Evolutionary conservation across 208 protist genomes (phyloP).

Genomic region (Trichomonas vaginalis): DNA sequence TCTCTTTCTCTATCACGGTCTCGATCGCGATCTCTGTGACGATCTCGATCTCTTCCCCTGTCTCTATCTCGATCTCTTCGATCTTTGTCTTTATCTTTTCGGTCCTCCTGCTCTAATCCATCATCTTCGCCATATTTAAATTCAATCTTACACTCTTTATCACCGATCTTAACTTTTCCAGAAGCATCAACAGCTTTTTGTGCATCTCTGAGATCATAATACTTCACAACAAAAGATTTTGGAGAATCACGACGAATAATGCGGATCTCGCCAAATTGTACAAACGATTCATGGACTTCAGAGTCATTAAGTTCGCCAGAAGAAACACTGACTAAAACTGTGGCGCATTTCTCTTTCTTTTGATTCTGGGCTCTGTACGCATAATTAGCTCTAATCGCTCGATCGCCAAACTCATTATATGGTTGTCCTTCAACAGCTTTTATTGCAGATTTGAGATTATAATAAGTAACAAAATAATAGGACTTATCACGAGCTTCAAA

Average conservation of each 20-base stretch:
- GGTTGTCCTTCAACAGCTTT: neutral
- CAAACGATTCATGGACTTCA: neutral
- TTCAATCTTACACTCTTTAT: neutral
- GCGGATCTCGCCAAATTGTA: neutral
- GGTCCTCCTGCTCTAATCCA: neutral
- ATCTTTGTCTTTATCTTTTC: neutral
- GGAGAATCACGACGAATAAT: neutral
- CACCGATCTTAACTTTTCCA: neutral
- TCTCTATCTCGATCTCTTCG: too few relatives aligned
- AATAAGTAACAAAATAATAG: neutral
- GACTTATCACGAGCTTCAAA: neutral
- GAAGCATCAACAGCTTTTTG: neutral
- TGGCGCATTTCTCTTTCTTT: neutral
- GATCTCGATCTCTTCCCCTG: neutral
- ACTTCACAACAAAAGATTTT: neutral
- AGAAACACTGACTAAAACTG: neutral
- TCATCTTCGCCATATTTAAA: neutral
- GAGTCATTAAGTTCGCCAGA: neutral
- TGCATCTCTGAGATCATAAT: neutral
- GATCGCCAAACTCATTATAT: neutral
- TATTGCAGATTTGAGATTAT: neutral
- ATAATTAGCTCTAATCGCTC: neutral
- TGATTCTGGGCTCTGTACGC: neutral
- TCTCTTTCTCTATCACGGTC: too few relatives aligned
- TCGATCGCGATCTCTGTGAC: neutral